Base-by-base conservation (phyloP, 345 rosid species). In the Rhodomyrtus tomentosa region DNA sequence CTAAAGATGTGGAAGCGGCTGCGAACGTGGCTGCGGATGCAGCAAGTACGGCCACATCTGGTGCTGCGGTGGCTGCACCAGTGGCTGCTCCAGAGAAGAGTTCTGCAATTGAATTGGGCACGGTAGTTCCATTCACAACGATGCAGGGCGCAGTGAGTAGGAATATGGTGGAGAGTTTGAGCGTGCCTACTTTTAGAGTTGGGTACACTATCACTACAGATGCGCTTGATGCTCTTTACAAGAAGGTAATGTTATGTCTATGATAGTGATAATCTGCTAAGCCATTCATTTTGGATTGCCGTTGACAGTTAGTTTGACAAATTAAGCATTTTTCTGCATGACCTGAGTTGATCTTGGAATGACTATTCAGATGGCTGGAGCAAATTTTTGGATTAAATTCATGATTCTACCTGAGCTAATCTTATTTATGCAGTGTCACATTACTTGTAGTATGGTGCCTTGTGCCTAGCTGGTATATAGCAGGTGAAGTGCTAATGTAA, bases 211-310 rank as follows among this genome's bases (percentile, higher is more conserved):
- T 97, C 82, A 89, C 92, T 32, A 91, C 98, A 1, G 92, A 97
- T 91, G 96, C 94, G 8, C 96, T 97, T 80, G 99, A 96, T 90
- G 94, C 96, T 84, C 93, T 95, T 59, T 94, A 94, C 89, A 95
- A 93, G 91, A 95, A 95, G 95, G 99, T 95, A 86, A 36, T 68
- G 24, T 68, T 68, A 36, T 24, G 25, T 36, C 45, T 18, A 36
- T 68, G 54, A 29, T 55, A 38, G 84, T 38, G 29, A 82, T 81
- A 50, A 51, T 50, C 10, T 51, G 42, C 42, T 50, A 50, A 12
- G 13, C 16, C 15, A 38, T 81, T 81, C 48, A 27, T 81, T 8
- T 50, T 50, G 1, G 42, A 51, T 50, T 50, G 83, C 55, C 38
- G 3, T 0, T 29, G 55, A 27, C 56, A 2, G 27, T 50, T 50